Evolutionary conservation across 306 rosid genomes (phyloP), one percentile per base, ranked within the genome.

Genomic region (Castanospermum australe): DNA sequence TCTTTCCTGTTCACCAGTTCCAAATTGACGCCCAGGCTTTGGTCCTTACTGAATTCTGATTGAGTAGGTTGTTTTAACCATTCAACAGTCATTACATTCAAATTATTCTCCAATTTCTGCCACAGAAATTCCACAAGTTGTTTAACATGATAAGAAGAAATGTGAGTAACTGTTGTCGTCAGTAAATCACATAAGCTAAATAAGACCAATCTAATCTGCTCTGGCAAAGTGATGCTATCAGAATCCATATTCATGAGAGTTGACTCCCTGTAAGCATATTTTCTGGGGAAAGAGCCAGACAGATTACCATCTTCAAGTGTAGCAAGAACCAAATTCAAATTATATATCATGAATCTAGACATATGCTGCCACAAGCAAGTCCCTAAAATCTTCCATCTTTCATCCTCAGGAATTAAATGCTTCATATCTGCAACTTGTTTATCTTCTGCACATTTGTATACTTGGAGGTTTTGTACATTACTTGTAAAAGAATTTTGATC

Each of bases 331-430:
- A 5, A 24, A 82, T 79, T 81, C 84, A 87, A 70, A 68, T 87
- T 89, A 79, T 82, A 85, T 78, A 85, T 86, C 84, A 91, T 68
- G 81, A 89, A 88, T 76, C 87, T 92, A 62, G 87, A 82, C 82
- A 94, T 74, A 71, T 91, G 94, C 66, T 89, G 93, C 97, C 95
- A 94, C 89, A 92, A 82, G 86, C 97, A 89, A 83, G 87, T 85
- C 66, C 97, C 95, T 54, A 89, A 52, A 80, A 94, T 88, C 75
- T 81, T 79, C 93, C 97, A 86, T 70, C 84, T 86, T 87, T 94
- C 99, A 88, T 89, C 97, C 55, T 81, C 89, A 20, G 92, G 93
- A 86, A 92, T 75, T 79, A 81, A 84, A 79, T 82, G 84, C 60
- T 81, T 77, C 32, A 71, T 35, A 78, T 86, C 83, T 13, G 59